phyloP scores from a whole-genome alignment of 2,329 filamentous ascomycete genomes.

The Ophiocordyceps robertsii region DNA sequence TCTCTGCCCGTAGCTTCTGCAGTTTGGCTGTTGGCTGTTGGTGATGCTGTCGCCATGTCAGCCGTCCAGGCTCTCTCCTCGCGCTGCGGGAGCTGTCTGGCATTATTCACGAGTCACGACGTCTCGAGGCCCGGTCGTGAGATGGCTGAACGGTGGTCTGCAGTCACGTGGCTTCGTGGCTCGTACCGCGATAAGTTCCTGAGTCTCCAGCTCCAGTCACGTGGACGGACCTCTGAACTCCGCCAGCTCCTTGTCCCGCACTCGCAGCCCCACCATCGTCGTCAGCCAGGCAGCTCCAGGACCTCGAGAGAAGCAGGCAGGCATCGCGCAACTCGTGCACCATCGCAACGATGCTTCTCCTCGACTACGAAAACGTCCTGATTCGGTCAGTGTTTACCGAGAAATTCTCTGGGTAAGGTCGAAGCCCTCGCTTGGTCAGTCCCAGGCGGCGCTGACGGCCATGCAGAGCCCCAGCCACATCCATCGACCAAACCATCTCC shows the following conservation, averaged over 20 bases:
- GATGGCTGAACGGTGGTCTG: too few species aligned
- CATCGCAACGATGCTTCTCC: constrained; percentile 59
- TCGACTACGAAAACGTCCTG: constrained; percentile 98
- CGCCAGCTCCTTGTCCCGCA: constrained; percentile 12
- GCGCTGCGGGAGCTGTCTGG: too few species aligned
- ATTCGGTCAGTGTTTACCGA: constrained; percentile 94
- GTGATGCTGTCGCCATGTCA: too few species aligned
- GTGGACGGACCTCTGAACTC: not conserved
- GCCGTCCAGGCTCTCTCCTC: too few species aligned
- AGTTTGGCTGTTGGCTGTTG: too few species aligned
- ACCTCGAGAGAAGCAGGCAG: constrained; percentile 12
- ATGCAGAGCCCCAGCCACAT: constrained; percentile 63
- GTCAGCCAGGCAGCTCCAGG: constrained; percentile 19
- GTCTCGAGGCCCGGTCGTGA: too few species aligned
- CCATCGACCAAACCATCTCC: constrained; percentile 95
- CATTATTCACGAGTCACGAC: too few species aligned
- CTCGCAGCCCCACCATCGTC: constrained; percentile 25
- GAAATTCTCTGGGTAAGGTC: constrained; percentile 67
- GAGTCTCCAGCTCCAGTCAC: not conserved
- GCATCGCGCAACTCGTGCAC: constrained; percentile 8
- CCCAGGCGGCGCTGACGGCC: constrained; percentile 19
- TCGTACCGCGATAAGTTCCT: too few species aligned
- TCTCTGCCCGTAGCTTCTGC: too few species aligned
- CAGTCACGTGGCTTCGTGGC: too few species aligned
- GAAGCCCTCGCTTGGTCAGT: not conserved